Evolutionary conservation across 2,329 filamentous ascomycete species (phyloP).

Genomic region (Huntiella decipiens): DNA sequence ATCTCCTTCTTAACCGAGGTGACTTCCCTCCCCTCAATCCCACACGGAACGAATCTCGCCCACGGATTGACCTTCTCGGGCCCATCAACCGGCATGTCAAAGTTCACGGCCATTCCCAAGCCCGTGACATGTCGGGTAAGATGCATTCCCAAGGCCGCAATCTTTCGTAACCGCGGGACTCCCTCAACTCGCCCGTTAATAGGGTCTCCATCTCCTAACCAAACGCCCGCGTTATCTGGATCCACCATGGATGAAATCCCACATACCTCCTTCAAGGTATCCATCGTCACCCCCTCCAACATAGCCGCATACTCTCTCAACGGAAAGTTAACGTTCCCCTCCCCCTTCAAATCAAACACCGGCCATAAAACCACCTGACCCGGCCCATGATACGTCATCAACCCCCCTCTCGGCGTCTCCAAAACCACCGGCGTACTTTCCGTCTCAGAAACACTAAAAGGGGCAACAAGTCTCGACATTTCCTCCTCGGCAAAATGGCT

Average conservation of each 20-base stretch:
- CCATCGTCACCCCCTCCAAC: slow-evolving; percentile 59
- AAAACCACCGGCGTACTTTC: slow-evolving; percentile 26
- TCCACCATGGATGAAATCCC: slow-evolving; percentile 38
- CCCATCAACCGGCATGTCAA: slow-evolving; percentile 37
- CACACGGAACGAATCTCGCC: slow-evolving; percentile 72
- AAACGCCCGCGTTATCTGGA: slow-evolving; percentile 71
- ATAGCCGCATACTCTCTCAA: slow-evolving; percentile 61
- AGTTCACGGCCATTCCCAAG: slow-evolving; percentile 68
- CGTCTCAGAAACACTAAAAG: no score
- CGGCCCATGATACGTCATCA: slow-evolving; percentile 88
- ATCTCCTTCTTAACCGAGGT: slow-evolving; percentile 50
- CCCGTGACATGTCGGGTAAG: slow-evolving; percentile 65
- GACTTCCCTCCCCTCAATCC: slow-evolving; percentile 57
- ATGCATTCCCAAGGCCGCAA: slow-evolving; percentile 85
- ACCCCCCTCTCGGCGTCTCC: slow-evolving; percentile 63
- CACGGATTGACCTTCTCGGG: slow-evolving; percentile 28
- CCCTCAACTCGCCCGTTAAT: slow-evolving; percentile 7
- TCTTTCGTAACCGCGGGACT: slow-evolving; percentile 36
- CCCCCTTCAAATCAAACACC: slow-evolving; percentile 56
- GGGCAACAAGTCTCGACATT: no score
- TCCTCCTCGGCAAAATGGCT: not conserved
- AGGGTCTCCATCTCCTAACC: slow-evolving; percentile 27
- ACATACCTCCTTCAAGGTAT: slow-evolving; percentile 36
- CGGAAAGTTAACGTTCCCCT: slow-evolving; percentile 36
- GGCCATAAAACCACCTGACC: slow-evolving; percentile 90